phyloP scores from a whole-genome alignment of 345 rosid species.

The Eucalyptus cloeziana region DNA sequence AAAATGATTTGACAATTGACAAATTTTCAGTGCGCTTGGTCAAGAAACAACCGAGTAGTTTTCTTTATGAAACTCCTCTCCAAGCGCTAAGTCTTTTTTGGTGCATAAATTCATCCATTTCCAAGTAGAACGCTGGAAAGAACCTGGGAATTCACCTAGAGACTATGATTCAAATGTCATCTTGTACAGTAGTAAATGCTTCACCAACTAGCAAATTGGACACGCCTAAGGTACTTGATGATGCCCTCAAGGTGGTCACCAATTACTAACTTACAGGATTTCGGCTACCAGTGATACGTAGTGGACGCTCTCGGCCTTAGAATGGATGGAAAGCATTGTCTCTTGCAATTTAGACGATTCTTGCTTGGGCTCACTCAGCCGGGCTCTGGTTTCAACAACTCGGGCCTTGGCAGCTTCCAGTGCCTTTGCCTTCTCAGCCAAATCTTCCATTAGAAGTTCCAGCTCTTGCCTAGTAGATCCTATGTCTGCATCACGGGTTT shows the following conservation, averaged over 20 bases:
- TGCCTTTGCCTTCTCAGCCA: conserved; percentile 38
- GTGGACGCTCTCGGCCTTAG: background rate
- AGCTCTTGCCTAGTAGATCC: conserved; percentile 39
- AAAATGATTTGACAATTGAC: too few relatives aligned
- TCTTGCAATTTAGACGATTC: conserved; percentile 23
- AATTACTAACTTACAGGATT: conserved; percentile 1
- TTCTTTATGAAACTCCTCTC: too few relatives aligned
- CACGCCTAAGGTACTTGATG: too few relatives aligned
- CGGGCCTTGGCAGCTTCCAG: conserved; percentile 11
- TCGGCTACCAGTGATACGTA: background rate
- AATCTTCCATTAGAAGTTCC: conserved; percentile 20
- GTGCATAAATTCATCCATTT: too few relatives aligned
- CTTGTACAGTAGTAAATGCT: too few relatives aligned
- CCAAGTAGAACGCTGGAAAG: too few relatives aligned
- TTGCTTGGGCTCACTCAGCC: conserved; percentile 25
- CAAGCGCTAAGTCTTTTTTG: too few relatives aligned
- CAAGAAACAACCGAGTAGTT: too few relatives aligned
- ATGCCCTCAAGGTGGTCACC: background rate
- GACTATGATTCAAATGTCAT: too few relatives aligned
- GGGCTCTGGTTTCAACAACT: conserved; percentile 16
- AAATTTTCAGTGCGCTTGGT: too few relatives aligned
- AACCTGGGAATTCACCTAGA: too few relatives aligned
- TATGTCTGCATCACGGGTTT: conserved; percentile 9
- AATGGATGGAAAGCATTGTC: conserved; percentile 1
- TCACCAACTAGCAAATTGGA: too few relatives aligned